A percentile compares a stretch with the other conserved stretches of the same genome.
These are phyloP conservation scores for Ocimum tenuiflorum DNA, from an alignment of 257 asterid genomes.

Conservation along the genomic window DNA sequence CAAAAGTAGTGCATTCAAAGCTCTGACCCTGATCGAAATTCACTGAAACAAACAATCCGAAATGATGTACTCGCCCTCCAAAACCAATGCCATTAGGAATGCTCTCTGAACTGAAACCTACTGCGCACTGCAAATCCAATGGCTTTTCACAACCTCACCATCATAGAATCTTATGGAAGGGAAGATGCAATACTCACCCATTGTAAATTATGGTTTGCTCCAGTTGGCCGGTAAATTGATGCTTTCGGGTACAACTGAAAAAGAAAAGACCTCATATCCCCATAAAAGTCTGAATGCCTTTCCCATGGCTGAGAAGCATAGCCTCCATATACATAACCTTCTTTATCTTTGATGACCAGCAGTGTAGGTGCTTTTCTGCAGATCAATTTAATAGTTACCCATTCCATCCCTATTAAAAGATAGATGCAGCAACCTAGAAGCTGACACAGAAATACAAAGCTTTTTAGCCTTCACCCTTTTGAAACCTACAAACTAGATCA, in stretches of 20 bases:
- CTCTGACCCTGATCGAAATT: conserved; percentile 79
- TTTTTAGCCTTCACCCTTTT: conserved; percentile 9
- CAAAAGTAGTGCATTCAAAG: conserved; percentile 67
- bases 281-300: conserved; percentile 71
- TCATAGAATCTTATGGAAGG: too few species aligned
- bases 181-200: conserved; percentile 50
- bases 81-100: conserved; percentile 94
- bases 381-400: conserved; percentile 36
- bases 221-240: conserved; percentile 74
- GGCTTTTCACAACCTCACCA: too few species aligned
- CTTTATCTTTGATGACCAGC: conserved; percentile 70
- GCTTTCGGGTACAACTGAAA: conserved; percentile 82
- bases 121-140: conserved; percentile 62
- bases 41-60: conserved; percentile 73
- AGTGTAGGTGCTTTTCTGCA: conserved; percentile 81
- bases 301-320: conserved; percentile 98
- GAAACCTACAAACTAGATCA: background rate
- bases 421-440: conserved; percentile 26
- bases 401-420: conserved; percentile 22
- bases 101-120: conserved; percentile 81
- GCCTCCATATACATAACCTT: conserved; percentile 84
- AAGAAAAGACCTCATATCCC: conserved; percentile 75
- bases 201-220: conserved; percentile 79
- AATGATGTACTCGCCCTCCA: conserved; percentile 68
- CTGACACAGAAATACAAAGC: background rate